Evolutionary conservation across 108 stramenopile genomes (phyloP), one percentile per base, ranked within the genome.

Genomic region (Nitzschia sp.): DNA sequence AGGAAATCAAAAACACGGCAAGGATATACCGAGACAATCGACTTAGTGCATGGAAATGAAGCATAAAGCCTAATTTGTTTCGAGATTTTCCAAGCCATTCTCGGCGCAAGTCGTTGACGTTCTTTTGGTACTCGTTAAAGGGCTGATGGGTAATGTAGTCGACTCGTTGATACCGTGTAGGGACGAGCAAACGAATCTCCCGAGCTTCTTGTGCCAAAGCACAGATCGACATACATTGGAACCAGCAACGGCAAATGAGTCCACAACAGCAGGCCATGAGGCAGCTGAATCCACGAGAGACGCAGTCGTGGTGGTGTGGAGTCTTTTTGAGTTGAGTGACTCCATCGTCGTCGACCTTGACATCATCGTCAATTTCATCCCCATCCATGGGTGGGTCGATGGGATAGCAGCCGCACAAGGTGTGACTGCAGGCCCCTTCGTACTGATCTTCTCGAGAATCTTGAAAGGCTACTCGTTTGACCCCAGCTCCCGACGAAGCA

Each of bases 101-200:
- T 57, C 70, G 62, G 23, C 92, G 58, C 22, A 93, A 67, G 54
- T 90, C 84, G 45, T 80, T 85, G 31, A 93, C 86, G 55, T 85
- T 84, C 68, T 80, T 87, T 58, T 88, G 83, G 67, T 94, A 91
- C 61, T 94, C 93, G 53, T 78, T 66, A 69, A 90, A 94, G 16
- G 93, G 93, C 73, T 94, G 93, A 38, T 91, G 93, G 22, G 93
- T 94, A 36, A 94, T 81, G 63, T 77, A 85, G 66, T 94, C 93
- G 22, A 94, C 63, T 11, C 90, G 80, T 63, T 91, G 93, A 73
- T 81, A 81, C 55, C 78, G 77, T 3, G 93, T 88, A 2, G 89
- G 93, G 0, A 94, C 57, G 45, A 94, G 45, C 17, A 91, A 71
- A 16, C 90, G 75, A 19, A 87, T 82, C 76, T 94, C 93, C 27